Base-by-base conservation (phyloP, 306 rosid genomes). In the Arachis stenosperma region DNA sequence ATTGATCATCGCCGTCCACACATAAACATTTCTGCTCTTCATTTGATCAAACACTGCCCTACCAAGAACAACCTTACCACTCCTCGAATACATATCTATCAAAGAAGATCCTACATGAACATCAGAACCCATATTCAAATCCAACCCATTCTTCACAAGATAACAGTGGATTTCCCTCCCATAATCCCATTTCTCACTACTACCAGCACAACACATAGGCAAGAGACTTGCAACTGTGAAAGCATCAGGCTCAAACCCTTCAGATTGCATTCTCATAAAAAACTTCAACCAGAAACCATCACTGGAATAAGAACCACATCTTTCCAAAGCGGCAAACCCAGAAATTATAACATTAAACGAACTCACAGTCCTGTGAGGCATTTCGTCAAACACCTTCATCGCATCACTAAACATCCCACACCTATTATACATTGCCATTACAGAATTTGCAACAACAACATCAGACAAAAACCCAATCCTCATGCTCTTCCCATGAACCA, bases 1-100 rank as follows among this genome's bases (percentile, higher is more conserved):
- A 58, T 88, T 89, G 30, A 89, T 79, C 85, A 93, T 87, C 1
- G 96, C 90, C 6, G 92, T 90, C 97, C 96, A 93, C 30, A 80
- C 88, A 65, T 78, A 84, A 1, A 93, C 75, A 47, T 90, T 93
- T 81, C 81, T 86, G 69, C 78, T 69, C 77, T 56, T 86, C 87
- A 88, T 88, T 47, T 62, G 88, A 47, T 86, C 87, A 74, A 93
- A 93, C 6, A 90, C 90, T 67, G 80, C 60, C 57, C 91, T 84
- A 27, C 90, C 79, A 2, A 56, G 70, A 74, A 47, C 75, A 76
- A 84, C 47, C 57, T 79, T 87, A 13, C 68, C 44, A 78, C 84
- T 79, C 82, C 86, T 88, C 8, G 88, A 86, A 81, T 90, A 90
- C 93, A 90, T 87, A 77, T 93, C 97, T 56, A 90, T 90, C 83